Base-by-base conservation (phyloP, 805 yeast species). In the Metschnikowia lunata region DNA sequence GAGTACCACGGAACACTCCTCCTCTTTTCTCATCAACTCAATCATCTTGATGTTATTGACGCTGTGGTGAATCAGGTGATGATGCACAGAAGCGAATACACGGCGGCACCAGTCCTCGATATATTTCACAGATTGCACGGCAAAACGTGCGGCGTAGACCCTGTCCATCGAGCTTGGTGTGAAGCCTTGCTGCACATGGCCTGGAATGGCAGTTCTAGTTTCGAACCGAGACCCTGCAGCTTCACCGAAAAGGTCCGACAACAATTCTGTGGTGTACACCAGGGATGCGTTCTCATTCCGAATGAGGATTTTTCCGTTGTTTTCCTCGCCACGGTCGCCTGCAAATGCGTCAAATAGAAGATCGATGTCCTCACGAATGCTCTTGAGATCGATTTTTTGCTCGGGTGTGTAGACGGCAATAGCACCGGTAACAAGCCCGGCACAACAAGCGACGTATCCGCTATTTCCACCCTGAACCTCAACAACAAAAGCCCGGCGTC, bases 391-490 rank as follows among this genome's bases (percentile, higher is more conserved):
- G 54, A 91, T 80, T 61, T 91, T 97, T 60, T 82, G 80, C 57
- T 83, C 99, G 11, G 99, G 99, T 3, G 87, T 81, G 66, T 90
- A 93, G 11, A 87, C 84, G 1, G 91, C 93, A 48, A 85, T 83
- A 3, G 98, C 96, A 46, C 99, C 99, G 35, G 90, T 80, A 36
- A 87, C 85, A 39, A 93, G 75, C 15, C 90, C 86, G 14, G 89
- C 83, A 63, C 75, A 83, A 5, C 96, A 80, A 6, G 98, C 97
- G 60, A 93, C 81, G 65, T 82, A 93, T 13, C 99, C 99, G 11
- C 93, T 85, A 63, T 88, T 85, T 43, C 99, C 99, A 58, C 99
- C 99, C 71, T 95, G 99, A 13, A 90, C 97, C 62, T 93, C 99
- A 51, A 93, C 93, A 33, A 93, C 96, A 63, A 93, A 93, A 23